Evolutionary conservation across 495 filamentous ascomycete species (phyloP).

Genomic region (Tuber indicum): DNA sequence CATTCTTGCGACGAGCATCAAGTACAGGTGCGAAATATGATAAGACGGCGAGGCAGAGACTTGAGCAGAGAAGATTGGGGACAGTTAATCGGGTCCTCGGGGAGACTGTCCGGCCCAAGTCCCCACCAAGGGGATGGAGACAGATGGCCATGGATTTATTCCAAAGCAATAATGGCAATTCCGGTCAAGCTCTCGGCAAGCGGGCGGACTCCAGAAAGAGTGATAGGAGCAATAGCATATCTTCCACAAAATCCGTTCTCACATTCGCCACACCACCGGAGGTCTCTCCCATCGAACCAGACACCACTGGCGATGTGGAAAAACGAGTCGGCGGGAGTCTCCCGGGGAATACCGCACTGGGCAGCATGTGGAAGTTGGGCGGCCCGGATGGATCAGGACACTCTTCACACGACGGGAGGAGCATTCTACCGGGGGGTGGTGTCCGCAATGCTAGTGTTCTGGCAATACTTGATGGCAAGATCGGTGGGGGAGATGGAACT

Average conservation of each 20-base stretch:
- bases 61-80: conserved; percentile 2
- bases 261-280: not conserved
- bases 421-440: not conserved
- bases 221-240: conserved; percentile 16
- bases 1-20: conserved; percentile 1
- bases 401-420: conserved; percentile 6
- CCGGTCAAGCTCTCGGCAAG: conserved; percentile 8
- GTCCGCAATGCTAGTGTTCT: conserved; percentile 33
- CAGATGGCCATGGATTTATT: conserved; percentile 31
- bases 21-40: conserved; percentile 8
- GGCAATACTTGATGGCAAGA: conserved; percentile 31
- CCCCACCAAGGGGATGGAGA: conserved; percentile 23
- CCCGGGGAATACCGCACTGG: not conserved
- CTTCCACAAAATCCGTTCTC: conserved; percentile 8
- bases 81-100: not conserved
- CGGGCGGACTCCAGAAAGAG: conserved; percentile 12
- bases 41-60: conserved; percentile 7
- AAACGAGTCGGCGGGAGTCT: not conserved
- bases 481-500: conserved; percentile 20
- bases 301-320: not conserved
- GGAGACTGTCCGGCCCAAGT: conserved; percentile 5
- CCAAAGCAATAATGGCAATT: conserved; percentile 4
- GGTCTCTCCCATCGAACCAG: not conserved
- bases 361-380: conserved; percentile 8
- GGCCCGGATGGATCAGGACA: not conserved